Evolutionary conservation across 148 eudicot species (phyloP), one percentile per base, ranked within the genome.

Genomic region (Chenopodium formosanum): DNA sequence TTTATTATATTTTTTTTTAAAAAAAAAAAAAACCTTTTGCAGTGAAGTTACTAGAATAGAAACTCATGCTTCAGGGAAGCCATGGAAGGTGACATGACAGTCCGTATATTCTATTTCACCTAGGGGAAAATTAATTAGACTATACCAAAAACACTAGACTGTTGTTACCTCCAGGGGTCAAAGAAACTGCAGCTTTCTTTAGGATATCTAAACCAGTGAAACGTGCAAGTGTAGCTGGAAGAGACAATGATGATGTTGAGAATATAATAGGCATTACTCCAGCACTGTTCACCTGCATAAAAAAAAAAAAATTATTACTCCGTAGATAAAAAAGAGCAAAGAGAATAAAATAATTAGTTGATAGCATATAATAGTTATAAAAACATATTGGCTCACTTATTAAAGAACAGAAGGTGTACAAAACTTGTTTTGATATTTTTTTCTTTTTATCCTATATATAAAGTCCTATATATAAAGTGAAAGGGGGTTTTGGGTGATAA

Each of bases 261-360:
- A 96, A 96, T 82, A 96, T 96, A 75, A 96, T 96, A 79, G 99
- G 99, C 99, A 96, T 96, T 74, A 96, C 98, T 84, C 99, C 99
- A 32, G 98, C 89, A 85, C 98, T 94, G 80, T 96, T 96, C 80
- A 96, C 99, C 99, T 96, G 89, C 66, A 79, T 47, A 56, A 63
- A 73, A 32, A 64, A 47, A 31, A 31, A 29, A 31, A 31, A 37
- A 70, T 29, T 52, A n/a, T 64, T n/a, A 23, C 23, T 23, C 23
- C 23, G 23, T 23, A 58, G 34, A 22, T 20, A 56, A 22, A 11
- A 74, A 56, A 60, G 13, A 37, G 9, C 23, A 31, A 67, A 46
- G 29, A 62, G 52, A 64, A 77, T 47, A n/a, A 48, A 31, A 62
- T 23, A 64, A 44, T 27, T 10, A 46, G 34, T 20, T 47, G 60